Base-by-base conservation (phyloP, 1,139 yeast genomes). In the Wickerhamomyces sp. region DNA sequence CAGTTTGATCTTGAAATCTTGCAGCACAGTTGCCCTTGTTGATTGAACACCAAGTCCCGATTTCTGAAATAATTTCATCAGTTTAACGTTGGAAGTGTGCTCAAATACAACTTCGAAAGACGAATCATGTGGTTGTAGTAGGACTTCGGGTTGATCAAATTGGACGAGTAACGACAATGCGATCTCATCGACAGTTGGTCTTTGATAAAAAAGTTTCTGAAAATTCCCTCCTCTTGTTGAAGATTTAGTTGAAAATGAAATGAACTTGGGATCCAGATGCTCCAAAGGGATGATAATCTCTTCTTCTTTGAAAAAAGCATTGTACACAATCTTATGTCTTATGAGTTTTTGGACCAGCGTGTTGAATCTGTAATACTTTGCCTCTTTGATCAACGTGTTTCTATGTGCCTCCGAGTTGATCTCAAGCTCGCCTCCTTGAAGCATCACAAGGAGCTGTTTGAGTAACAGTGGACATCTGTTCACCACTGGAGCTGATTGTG, bases 331-430 rank as follows among this genome's bases (percentile, higher is more conserved):
- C 23, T 57, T 58, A 46, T 70, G 74, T 28, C 70, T 71, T n/a
- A 83, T 55, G 25, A 87, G 57, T 40, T 70, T 62, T 58, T 88
- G 95, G 54, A 84, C 94, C 29, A 88, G 62, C 31, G 78, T 88
- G 34, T 75, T 59, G 49, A 88, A 81, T 34, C 93, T 67, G 57
- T 85, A 88, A 58, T 82, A 88, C 31, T 71, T 68, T 45, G 95
- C 85, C 52, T 88, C 96, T 34, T 66, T 64, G 6, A 80, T 57
- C 38, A 88, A 62, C 8, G 72, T 57, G 6, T 62, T 54, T 29
- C 93, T 62, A 51, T 82, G 86, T 4, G 62, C 62, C 26, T 75
- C 81, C 44, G 68, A 58, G 23, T 61, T 56, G 14, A 84, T 64
- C 1, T 65, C 61, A 6, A 68, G 46, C 5, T 57, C 51, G 26